Evolutionary conservation across 805 yeast genomes (phyloP), one percentile per base, ranked within the genome.

Genomic region (Pichia californica): DNA sequence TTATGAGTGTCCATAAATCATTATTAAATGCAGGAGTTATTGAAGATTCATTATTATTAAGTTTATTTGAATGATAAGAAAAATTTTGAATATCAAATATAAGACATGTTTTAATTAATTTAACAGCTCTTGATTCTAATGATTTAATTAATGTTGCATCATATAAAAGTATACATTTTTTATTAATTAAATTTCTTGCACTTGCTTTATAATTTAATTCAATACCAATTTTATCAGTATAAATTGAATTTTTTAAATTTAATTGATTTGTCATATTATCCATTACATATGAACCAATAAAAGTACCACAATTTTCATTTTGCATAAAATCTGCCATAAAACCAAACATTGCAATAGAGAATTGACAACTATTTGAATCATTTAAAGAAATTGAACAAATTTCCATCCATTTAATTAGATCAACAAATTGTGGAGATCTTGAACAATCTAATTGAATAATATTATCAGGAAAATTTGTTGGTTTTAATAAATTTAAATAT

Each of bases 361-460:
- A 68, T 33, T 76, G 76, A 30, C 76, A 76, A 40, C 66, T 66
- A 46, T 77, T 80, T 0, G 81, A 61, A 1, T 67, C 65, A 1
- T 70, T 56, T 29, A 81, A 57, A 2, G 79, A 41, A 16, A 42
- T 36, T 11, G 52, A 46, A 30, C 78, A 66, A 1, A 71, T 61
- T 19, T 61, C 56, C 29, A 77, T 71, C 89, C 89, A 83, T n/a
- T 66, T 60, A 3, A 76, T 53, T 44, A 78, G 49, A 53, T 77
- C 79, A 5, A 68, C 52, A 7, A 72, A 52, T 9, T 66, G 56
- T 39, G 55, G 53, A 8, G 10, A 28, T n/a, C 32, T 18, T 4
- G 51, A 42, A 10, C 52, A 41, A 23, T 51, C 55, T n/a, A 42
- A 34, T 16, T 38, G 43, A 30, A 21, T 14, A 15, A 44, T 40